Conservation (phyloP, 164 flowering plant species). For the Vitis riparia region DNA sequence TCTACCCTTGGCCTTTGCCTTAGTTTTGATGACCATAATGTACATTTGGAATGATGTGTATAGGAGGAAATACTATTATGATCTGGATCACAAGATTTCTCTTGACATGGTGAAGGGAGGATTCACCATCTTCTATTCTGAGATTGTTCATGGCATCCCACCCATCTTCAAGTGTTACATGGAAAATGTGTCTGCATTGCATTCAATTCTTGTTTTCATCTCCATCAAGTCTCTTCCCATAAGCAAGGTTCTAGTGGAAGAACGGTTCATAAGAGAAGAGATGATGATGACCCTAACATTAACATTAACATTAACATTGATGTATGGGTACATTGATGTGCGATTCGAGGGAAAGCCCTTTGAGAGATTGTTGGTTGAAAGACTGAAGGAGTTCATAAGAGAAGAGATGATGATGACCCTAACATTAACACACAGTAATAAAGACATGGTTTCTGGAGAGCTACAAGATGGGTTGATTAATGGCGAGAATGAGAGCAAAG, state of each 20-base stretch:
- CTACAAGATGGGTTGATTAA: background rate
- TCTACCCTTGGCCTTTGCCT: conserved; percentile 60
- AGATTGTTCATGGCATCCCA: conserved; percentile 81
- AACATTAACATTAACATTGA: too few relatives aligned
- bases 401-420: conserved; percentile 29
- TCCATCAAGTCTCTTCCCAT: conserved; percentile 77
- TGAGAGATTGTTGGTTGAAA: conserved; percentile 53
- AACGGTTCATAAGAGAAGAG: conserved; percentile 36
- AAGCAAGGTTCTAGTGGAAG: conserved; percentile 61
- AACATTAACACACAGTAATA: background rate
- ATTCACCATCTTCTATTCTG: conserved; percentile 70
- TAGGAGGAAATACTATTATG: conserved; percentile 61
- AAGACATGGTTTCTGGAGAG: background rate
- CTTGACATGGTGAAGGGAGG: conserved; percentile 43
- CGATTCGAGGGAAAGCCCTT: conserved; percentile 50
- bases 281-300: too few relatives aligned
- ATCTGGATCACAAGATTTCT: conserved; percentile 64
- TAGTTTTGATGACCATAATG: conserved; percentile 55
- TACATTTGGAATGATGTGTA: conserved; percentile 57
- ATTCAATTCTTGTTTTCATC: conserved; percentile 68
- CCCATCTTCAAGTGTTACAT: conserved; percentile 74
- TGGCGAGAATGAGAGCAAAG: background rate
- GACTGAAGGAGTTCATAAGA: conserved; percentile 49
- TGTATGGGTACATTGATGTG: conserved; percentile 69
- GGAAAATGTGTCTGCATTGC: conserved; percentile 60